Evolutionary conservation across 1,284 basidiomycete species (phyloP), one percentile per base, ranked within the genome.

Genomic region (Rhodotorula sp.): DNA sequence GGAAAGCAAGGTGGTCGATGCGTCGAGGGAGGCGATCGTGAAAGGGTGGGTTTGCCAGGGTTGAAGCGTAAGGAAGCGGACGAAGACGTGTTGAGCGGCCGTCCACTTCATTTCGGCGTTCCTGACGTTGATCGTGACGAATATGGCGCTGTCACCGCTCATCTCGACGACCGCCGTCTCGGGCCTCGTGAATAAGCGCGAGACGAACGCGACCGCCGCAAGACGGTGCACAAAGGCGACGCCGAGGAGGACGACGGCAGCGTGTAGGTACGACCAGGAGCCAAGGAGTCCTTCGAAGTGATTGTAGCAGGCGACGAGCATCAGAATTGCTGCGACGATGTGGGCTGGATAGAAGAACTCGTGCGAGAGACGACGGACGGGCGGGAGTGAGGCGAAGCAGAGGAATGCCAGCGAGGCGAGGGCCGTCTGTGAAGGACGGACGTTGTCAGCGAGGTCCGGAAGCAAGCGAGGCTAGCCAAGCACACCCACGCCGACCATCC

Each of bases 81-180:
- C 69, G 68, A 81, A 82, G 74, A 80, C 78, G 72, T 82, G 81
- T 72, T 82, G 81, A 11, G 82, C 82, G 2, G 81, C 79, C 13
- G 66, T 56, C 81, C 82, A 82, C 48, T 19, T 20, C 47, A 51
- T 34, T 17, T 17, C 20, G 32, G 32, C n/a, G 27, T 48, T 30
- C 44, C 20, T 19, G 32, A 60, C 34, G 47, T 60, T 48, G 48
- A 60, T 27, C 34, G 62, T 66, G 54, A 82, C 55, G 57, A 75
- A 74, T 59, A 81, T 61, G 51, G 79, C 76, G 54, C 74, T 67
- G 54, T 78, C 77, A 34, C 76, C 75, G 52, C 79, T 74, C 27
- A 63, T 27, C 51, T 77, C 76, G 70, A 81, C 49, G 3, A 75
- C 73, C 6, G 80, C 80, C 39, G 68, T 67, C 30, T 57, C 58